Conservation (phyloP, 1,139 yeast species). For the Taphrina flavorubra region DNA sequence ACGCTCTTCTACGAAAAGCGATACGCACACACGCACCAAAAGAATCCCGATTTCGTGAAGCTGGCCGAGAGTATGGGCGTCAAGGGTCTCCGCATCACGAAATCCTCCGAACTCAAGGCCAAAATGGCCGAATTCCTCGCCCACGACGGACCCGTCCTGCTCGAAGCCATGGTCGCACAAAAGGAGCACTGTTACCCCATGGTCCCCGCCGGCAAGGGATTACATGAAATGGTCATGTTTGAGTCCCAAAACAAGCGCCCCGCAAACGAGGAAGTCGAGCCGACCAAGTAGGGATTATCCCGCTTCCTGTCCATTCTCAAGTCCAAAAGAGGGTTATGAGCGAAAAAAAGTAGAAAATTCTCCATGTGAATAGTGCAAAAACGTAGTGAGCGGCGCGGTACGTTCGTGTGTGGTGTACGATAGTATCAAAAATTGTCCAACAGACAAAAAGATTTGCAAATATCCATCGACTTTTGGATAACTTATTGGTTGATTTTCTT, state of each 20-base stretch:
- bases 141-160: conserved; percentile 78
- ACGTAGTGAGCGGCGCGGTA: conserved; percentile 4
- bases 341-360: neutral
- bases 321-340: neutral
- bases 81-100: conserved; percentile 74
- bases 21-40: conserved; percentile 94
- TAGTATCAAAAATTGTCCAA: neutral
- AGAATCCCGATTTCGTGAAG: conserved; percentile 82
- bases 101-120: conserved; percentile 66
- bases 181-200: conserved; percentile 98
- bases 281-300: neutral
- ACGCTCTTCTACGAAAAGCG: conserved; percentile 94
- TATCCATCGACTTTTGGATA: too few species aligned
- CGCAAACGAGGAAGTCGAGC: conserved; percentile 22
- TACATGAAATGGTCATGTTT: conserved; percentile 63
- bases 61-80: conserved; percentile 94
- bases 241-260: conserved; percentile 29
- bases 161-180: conserved; percentile 90
- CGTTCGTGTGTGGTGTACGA: conserved; percentile 4
- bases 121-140: conserved; percentile 75
- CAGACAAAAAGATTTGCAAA: too few species aligned
- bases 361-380: neutral
- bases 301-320: neutral
- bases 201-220: conserved; percentile 96
- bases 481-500: too few species aligned